phyloP scores from a whole-genome alignment of 2,329 filamentous ascomycete genomes.

The Pseudovirgaria hyperparasitica region DNA sequence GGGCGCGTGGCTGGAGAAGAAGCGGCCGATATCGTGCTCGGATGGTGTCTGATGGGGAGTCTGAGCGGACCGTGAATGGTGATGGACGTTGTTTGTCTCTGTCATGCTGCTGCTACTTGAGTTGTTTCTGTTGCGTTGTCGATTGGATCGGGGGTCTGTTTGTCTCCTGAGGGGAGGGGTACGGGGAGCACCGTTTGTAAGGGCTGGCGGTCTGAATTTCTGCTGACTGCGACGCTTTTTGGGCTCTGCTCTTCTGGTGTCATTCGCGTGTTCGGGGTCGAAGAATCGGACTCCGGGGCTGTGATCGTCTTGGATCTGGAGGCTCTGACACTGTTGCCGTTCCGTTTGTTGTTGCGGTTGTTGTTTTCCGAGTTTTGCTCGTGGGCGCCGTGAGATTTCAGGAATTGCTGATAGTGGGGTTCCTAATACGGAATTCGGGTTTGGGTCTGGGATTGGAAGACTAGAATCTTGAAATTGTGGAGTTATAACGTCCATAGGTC shows the following conservation, averaged over 20 bases:
- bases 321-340: conserved; percentile 1
- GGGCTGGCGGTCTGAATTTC: conserved; percentile 1
- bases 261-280: too few relatives aligned
- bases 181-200: too few relatives aligned
- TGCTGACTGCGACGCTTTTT: not conserved
- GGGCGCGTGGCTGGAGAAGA: too few relatives aligned
- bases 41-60: too few relatives aligned
- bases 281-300: too few relatives aligned
- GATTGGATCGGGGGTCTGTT: too few relatives aligned
- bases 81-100: too few relatives aligned
- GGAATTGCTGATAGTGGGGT: conserved; percentile 14
- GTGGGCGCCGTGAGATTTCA: conserved; percentile 6
- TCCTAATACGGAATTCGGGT: conserved; percentile 2
- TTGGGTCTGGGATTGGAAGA: conserved; percentile 1
- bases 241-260: conserved; percentile 1
- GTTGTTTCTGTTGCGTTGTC: too few relatives aligned
- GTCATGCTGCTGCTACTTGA: too few relatives aligned
- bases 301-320: conserved; percentile 1
- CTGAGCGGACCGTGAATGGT: too few relatives aligned
- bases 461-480: not conserved
- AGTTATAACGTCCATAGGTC: not conserved
- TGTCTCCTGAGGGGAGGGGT: too few relatives aligned
- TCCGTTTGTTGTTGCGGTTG: conserved; percentile 12
- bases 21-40: too few relatives aligned
- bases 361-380: conserved; percentile 6